These are phyloP conservation scores for Nakazawaea ernobii DNA, from an alignment of 805 yeast species.

Conservation along the genomic window DNA sequence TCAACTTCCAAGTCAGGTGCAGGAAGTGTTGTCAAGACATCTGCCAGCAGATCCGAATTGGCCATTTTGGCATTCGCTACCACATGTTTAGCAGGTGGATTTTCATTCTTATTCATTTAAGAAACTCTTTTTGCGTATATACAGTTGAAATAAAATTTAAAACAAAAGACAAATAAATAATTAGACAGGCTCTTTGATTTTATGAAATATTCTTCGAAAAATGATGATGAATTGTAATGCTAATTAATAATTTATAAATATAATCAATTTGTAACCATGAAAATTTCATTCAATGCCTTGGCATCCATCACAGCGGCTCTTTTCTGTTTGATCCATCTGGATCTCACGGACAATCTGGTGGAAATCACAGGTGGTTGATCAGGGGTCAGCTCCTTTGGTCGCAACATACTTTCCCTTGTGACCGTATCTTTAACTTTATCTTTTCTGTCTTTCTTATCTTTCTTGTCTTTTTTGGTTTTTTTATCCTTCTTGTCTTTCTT, in stretches of 20 bases:
- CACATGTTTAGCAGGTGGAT: conserved; percentile 39
- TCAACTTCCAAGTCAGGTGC: conserved; percentile 20
- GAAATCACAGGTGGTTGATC: conserved; percentile 30
- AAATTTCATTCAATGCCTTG: conserved; percentile 84
- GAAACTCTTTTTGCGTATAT: conserved; percentile 1
- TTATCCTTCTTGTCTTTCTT: conserved; percentile 16
- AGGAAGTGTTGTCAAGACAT: conserved; percentile 16
- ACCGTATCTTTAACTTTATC: conserved; percentile 22
- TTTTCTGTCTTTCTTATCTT: conserved; percentile 16
- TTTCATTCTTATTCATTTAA: conserved; percentile 29
- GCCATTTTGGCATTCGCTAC: conserved; percentile 28
- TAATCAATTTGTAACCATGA: conserved; percentile 62
- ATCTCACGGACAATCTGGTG: conserved; percentile 69
- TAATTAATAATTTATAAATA: not conserved
- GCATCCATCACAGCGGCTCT: conserved; percentile 88
- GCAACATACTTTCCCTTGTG: conserved; percentile 36
- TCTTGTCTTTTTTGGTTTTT: conserved; percentile 13
- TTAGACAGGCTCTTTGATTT: too few species aligned
- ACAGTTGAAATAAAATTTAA: not conserved
- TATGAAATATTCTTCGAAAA: too few species aligned
- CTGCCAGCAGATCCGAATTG: conserved; percentile 19
- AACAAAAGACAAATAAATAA: conserved; percentile 5
- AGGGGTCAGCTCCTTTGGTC: conserved; percentile 24
- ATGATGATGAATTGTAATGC: too few species aligned
- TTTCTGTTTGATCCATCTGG: conserved; percentile 85